phyloP scores from a whole-genome alignment of 2,329 filamentous ascomycete genomes.

The Karstenula rhodostoma region DNA sequence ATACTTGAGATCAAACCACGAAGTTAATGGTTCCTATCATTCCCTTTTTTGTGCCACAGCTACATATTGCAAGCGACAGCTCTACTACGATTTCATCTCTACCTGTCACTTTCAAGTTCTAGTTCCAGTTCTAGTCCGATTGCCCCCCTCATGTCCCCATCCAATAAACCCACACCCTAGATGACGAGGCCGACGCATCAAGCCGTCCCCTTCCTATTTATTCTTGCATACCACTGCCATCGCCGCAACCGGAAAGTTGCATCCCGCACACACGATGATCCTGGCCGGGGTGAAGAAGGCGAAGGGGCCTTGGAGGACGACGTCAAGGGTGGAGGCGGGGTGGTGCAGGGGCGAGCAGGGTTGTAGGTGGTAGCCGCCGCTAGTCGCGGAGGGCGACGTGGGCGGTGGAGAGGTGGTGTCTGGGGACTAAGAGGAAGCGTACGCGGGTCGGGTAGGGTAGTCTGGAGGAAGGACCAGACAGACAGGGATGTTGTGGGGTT shows the following conservation, averaged over 20 bases:
- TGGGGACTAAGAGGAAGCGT: slow-evolving; percentile 49
- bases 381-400: slow-evolving; percentile 37
- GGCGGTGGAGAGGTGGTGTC: slow-evolving; percentile 35
- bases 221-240: slow-evolving; percentile 38
- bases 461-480: slow-evolving; percentile 58
- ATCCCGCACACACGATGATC: slow-evolving; percentile 52
- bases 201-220: slow-evolving; percentile 29
- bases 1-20: no score
- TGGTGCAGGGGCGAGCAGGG: slow-evolving; percentile 52
- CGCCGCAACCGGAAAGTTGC: slow-evolving; percentile 43
- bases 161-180: slow-evolving; percentile 14
- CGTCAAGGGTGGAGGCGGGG: slow-evolving; percentile 32
- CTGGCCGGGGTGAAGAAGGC: slow-evolving; percentile 55
- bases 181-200: background rate
- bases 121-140: no score
- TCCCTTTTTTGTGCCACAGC: no score
- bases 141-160: no score
- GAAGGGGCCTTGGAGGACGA: slow-evolving; percentile 41
- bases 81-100: no score
- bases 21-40: no score
- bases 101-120: no score
- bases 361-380: slow-evolving; percentile 49
- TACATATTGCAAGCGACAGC: no score
- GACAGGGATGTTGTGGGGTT: slow-evolving; percentile 24
- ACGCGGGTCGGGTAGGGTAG: slow-evolving; percentile 60